Evolutionary conservation across 768 basidiomycete species (phyloP), one percentile per base, ranked within the genome.

Genomic region (Boletus rufocinnamomeus): DNA sequence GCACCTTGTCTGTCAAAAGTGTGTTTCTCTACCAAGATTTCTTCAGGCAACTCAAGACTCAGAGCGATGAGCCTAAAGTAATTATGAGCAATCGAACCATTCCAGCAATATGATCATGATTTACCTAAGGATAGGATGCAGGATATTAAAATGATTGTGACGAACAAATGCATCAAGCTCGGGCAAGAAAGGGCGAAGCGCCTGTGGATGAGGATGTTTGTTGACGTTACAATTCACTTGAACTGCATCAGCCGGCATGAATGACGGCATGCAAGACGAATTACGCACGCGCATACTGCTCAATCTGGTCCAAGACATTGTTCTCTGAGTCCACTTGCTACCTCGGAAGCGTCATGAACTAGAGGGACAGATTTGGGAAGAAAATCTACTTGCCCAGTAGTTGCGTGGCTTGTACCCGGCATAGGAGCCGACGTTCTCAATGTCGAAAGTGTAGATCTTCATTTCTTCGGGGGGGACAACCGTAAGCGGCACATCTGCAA

Each of bases 301-400:
- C 85, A 21, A 87, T 70, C 61, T 87, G 83, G 65, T 88, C 86
- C n/a, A 66, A 77, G 32, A 88, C 80, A 6, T 84, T 82, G n/a
- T 59, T 60, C 0, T 60, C 56, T 6, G 77, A 74, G 46, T 81
- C 82, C 25, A 87, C 80, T 52, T 82, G 80, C 86, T 87, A 51
- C 2, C n/a, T 35, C 38, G 32, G 4, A 44, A 48, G 43, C 9
- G 25, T 37, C 19, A 21, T 23, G 16, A 35, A 13, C 28, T 5
- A 11, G 32, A 27, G 13, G 32, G 44, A 50, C 9, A 4, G n/a
- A 32, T 16, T 4, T n/a, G 11, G 50, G 0, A 64, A 55, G 52
- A 17, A 2, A 13, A 51, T 52, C 2, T 48, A 58, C 63, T 45
- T 60, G 79, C 82, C 82, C 81, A 83, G 62, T 79, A 80, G 58